phyloP scores from a whole-genome alignment of 202 grass and related monocot species.

The Setaria italica region DNA sequence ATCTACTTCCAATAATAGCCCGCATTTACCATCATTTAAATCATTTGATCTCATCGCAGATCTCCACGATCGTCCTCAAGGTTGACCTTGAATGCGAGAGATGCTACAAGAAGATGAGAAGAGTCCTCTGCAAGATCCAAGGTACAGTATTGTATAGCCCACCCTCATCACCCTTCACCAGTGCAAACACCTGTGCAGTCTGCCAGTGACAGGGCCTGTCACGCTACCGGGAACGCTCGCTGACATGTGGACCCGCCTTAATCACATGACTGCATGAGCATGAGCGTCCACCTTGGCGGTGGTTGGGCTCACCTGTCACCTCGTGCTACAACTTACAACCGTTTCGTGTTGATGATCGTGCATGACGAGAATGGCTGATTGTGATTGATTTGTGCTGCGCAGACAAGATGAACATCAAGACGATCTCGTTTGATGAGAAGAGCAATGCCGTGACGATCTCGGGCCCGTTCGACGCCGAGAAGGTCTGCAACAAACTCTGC shows the following conservation, averaged over 20 bases:
- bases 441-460: constrained; percentile 58
- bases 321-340: neutral
- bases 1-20: constrained; percentile 44
- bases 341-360: neutral
- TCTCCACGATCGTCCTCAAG: constrained; percentile 69
- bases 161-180: constrained; percentile 22
- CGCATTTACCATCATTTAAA: constrained; percentile 43
- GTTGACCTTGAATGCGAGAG: constrained; percentile 70
- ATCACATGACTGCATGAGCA: neutral
- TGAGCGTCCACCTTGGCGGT: neutral
- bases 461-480: constrained; percentile 67
- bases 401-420: constrained; percentile 68
- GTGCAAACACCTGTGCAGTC: neutral
- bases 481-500: constrained; percentile 52
- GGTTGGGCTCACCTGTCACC: neutral
- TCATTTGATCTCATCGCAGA: constrained; percentile 46
- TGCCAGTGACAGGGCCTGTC: constrained; percentile 5
- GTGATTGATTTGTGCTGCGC: constrained; percentile 21
- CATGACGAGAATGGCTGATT: neutral
- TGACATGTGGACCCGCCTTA: constrained; percentile 19
- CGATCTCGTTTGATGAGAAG: constrained; percentile 73
- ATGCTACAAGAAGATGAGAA: constrained; percentile 76
- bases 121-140: constrained; percentile 69
- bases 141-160: constrained; percentile 37
- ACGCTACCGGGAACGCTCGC: neutral